Evolutionary conservation across 257 asterid species (phyloP).

Genomic region (Solanum arcanum): DNA sequence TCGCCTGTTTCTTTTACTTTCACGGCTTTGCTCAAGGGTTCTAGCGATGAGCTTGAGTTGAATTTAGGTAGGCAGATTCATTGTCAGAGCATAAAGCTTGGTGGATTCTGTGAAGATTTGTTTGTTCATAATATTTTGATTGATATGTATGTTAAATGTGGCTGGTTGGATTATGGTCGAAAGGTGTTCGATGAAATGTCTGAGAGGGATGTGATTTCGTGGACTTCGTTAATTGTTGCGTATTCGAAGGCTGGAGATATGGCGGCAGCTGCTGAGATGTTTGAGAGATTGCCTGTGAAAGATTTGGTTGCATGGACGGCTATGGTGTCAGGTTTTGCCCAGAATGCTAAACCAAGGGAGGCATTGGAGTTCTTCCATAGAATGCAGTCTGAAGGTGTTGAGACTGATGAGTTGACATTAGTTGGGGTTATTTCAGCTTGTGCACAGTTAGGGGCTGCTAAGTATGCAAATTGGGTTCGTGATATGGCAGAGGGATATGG

Average conservation of each 20-base stretch:
- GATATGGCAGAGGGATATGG: conserved; percentile 47
- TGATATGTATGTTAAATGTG: conserved; percentile 60
- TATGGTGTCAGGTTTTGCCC: conserved; percentile 72
- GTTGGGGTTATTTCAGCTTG: conserved; percentile 65
- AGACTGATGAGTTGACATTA: conserved; percentile 55
- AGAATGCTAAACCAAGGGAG: conserved; percentile 56
- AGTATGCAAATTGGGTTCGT: conserved; percentile 50
- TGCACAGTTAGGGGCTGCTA: conserved; percentile 55
- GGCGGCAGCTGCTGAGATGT: conserved; percentile 42
- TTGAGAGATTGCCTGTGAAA: conserved; percentile 37
- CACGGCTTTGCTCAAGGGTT: conserved; percentile 52
- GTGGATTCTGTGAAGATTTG: conserved; percentile 50
- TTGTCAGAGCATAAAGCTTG: conserved; percentile 55
- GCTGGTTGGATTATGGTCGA: conserved; percentile 40
- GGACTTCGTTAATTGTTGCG: conserved; percentile 60
- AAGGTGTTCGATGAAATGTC: conserved; percentile 83
- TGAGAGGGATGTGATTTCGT: conserved; percentile 44
- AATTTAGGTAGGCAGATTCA: conserved; percentile 55
- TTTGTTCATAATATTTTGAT: conserved; percentile 49
- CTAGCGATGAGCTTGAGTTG: conserved; percentile 18
- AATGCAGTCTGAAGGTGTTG: conserved; percentile 56
- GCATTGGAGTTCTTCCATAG: conserved; percentile 51
- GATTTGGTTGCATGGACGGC: conserved; percentile 87
- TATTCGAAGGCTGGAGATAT: conserved; percentile 53
- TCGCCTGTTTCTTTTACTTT: conserved; percentile 67